A percentile compares a stretch with the other conserved stretches of the same genome.
Conservation (phyloP, 1,284 basidiomycete species). For the Trichosporon inkin region DNA sequence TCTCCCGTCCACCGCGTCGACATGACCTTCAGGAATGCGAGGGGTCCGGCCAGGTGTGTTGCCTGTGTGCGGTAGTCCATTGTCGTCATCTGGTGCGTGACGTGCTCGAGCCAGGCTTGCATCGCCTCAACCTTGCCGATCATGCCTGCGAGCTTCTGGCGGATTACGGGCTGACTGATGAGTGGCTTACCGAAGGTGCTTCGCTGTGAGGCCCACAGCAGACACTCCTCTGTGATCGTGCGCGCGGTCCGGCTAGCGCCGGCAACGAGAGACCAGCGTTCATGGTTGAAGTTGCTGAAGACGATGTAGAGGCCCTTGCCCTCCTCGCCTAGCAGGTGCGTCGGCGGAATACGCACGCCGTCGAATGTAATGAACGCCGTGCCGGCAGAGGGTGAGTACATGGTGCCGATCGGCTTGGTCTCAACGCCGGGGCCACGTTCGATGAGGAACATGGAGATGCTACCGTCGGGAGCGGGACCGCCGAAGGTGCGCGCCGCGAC, state of each 20-base stretch:
- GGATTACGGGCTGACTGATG: constrained; percentile 74
- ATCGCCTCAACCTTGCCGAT: constrained; percentile 75
- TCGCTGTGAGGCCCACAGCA: constrained; percentile 66
- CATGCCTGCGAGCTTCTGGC: constrained; percentile 68
- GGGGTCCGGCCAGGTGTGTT: constrained; percentile 48
- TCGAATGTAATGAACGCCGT: constrained; percentile 85
- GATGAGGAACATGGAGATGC: constrained; percentile 79
- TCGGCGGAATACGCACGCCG: constrained; percentile 78
- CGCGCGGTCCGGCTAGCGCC: constrained; percentile 40
- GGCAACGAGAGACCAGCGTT: constrained; percentile 48
- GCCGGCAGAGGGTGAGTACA: constrained; percentile 71
- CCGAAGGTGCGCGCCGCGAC: constrained; percentile 32
- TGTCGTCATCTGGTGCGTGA: constrained; percentile 88
- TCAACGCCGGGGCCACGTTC: constrained; percentile 71
- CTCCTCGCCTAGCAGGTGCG: constrained; percentile 78
- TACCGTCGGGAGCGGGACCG: constrained; percentile 57
- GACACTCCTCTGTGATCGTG: constrained; percentile 47
- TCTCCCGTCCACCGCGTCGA: constrained; percentile 45
- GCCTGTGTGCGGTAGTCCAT: constrained; percentile 64
- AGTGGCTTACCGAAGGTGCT: constrained; percentile 84
- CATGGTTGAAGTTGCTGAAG: constrained; percentile 51
- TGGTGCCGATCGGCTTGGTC: constrained; percentile 80
- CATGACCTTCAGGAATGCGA: constrained; percentile 60
- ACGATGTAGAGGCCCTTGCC: constrained; percentile 77
- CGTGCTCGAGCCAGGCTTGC: constrained; percentile 82